Evolutionary conservation across 2,329 filamentous ascomycete species (phyloP), one percentile per base, ranked within the genome.

Genomic region (Phaeosphaeria sp.): DNA sequence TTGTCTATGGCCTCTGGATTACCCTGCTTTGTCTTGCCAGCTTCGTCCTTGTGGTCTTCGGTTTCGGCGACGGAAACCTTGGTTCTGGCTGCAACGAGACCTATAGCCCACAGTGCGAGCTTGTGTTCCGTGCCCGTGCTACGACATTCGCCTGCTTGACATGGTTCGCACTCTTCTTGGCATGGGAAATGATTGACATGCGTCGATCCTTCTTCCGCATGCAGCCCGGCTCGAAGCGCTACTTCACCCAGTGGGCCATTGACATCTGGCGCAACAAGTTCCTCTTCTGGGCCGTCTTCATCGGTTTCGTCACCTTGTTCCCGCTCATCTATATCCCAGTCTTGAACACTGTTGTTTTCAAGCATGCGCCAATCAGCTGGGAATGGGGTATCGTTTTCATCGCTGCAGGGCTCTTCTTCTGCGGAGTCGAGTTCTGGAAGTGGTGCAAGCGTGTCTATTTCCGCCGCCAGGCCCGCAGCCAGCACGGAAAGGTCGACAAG

Each of bases 171-270:
- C 83, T 92, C 18, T 91, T 92, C 79, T 81, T 91, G 5, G 90
- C 91, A 0, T 93, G 90, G 90, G 89, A 93, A 74, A 89, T 91
- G 84, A 83, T 91, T 58, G 84, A 91, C 68, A 84, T 89, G 78
- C 87, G 90, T 21, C 86, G 88, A 44, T 89, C 86, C 7, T 91
- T 93, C 80, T 92, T 93, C 84, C 83, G 85, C 67, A 90, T 92
- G 86, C 85, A 90, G 68, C 87, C 89, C 0, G 80, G 81, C 17
- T 85, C 83, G 22, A 86, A 84, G 67, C 79, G 57, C 33, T 63
- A 63, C 43, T 65, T 65, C 24, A 74, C 72, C 0, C 86, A 90
- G 67, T 91, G 89, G 88, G 82, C 87, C 67, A 67, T 82, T 56
- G 87, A 90, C 66, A 81, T 91, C 49, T 91, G 88, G 88, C 80